These are phyloP conservation scores for Leccinum obscurum DNA, from an alignment of 768 basidiomycete species.

Conservation along the genomic window DNA sequence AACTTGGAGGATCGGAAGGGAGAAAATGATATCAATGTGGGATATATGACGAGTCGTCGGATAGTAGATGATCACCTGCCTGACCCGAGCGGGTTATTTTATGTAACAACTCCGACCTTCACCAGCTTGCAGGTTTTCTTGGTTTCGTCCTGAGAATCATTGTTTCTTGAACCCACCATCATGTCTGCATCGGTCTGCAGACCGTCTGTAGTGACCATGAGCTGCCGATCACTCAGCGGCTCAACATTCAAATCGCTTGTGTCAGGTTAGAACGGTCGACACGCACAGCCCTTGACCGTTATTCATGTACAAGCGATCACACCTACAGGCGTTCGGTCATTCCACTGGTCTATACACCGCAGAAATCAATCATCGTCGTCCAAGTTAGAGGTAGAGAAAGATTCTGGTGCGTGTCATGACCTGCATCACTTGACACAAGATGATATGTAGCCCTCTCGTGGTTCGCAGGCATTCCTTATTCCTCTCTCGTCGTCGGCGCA, in stretches of 20 bases:
- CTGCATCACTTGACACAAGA: neutral
- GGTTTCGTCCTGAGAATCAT: constrained; percentile 17
- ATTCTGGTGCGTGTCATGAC: constrained; percentile 25
- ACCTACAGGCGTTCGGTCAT: constrained; percentile 30
- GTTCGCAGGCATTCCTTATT: constrained; percentile 59
- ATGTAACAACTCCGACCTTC: constrained; percentile 26
- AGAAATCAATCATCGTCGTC: constrained; percentile 18
- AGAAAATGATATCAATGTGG: neutral
- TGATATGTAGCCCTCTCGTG: neutral
- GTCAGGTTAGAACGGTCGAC: constrained; percentile 22
- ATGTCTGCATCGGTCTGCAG: constrained; percentile 34
- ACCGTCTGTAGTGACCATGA: constrained; percentile 27
- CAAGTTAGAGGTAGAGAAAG: constrained; percentile 19
- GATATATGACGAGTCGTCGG: constrained; percentile 4
- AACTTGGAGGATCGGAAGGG: neutral
- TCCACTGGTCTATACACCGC: constrained; percentile 32
- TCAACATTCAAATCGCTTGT: constrained; percentile 20
- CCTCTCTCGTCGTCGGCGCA: constrained; percentile 71
- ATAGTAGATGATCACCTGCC: constrained; percentile 1
- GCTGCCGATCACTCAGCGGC: constrained; percentile 23
- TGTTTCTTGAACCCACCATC: constrained; percentile 25
- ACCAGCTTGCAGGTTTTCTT: constrained; percentile 1
- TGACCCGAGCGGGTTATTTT: constrained; percentile 13
- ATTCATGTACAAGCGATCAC: constrained; percentile 2
- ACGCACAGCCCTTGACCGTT: neutral